Percentiles rank a stretch among this genome's conserved stretches.
Conservation (phyloP, 495 filamentous ascomycete species). For the Aspergillus asperescens region DNA sequence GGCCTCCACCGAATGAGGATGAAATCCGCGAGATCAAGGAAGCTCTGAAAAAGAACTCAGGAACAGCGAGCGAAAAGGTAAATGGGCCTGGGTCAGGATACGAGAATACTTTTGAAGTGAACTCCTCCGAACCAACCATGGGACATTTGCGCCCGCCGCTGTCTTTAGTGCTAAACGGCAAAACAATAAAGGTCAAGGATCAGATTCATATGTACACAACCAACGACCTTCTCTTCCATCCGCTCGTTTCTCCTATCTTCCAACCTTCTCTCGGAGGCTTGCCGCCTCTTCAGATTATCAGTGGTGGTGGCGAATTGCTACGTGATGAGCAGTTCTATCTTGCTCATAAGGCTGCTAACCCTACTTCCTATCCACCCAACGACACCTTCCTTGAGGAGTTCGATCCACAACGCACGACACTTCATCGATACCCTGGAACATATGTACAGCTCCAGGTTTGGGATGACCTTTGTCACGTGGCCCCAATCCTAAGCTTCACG, state of each 20-base stretch:
- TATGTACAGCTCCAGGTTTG: slow-evolving; percentile 95
- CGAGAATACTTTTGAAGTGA: slow-evolving; percentile 3
- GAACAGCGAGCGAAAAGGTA: slow-evolving; percentile 23
- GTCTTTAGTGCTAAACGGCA: slow-evolving; percentile 50
- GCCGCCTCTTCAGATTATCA: slow-evolving; percentile 78
- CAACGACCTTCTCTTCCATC: slow-evolving; percentile 80
- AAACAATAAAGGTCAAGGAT: slow-evolving; percentile 71
- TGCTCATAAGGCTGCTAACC: slow-evolving; percentile 88
- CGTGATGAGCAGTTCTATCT: slow-evolving; percentile 93
- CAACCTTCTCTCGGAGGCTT: slow-evolving; percentile 84
- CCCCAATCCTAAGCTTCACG: slow-evolving; percentile 84
- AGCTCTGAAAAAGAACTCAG: slow-evolving; percentile 31
- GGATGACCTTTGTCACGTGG: slow-evolving; percentile 91
- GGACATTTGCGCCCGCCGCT: neutral
- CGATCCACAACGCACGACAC: slow-evolving; percentile 47
- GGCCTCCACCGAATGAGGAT: slow-evolving; percentile 85
- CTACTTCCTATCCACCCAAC: slow-evolving; percentile 63
- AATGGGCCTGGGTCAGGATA: slow-evolving; percentile 23
- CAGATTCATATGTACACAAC: slow-evolving; percentile 95
- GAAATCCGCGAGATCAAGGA: slow-evolving; percentile 50
- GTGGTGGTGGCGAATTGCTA: slow-evolving; percentile 81
- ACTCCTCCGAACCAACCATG: neutral
- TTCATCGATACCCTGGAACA: slow-evolving; percentile 69
- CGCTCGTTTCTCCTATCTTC: slow-evolving; percentile 80
- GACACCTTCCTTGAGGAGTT: slow-evolving; percentile 60